Evolutionary conservation across 129 eudicot genomes (phyloP), one percentile per base, ranked within the genome.

Genomic region (Chrysanthemum lavandulifolium): DNA sequence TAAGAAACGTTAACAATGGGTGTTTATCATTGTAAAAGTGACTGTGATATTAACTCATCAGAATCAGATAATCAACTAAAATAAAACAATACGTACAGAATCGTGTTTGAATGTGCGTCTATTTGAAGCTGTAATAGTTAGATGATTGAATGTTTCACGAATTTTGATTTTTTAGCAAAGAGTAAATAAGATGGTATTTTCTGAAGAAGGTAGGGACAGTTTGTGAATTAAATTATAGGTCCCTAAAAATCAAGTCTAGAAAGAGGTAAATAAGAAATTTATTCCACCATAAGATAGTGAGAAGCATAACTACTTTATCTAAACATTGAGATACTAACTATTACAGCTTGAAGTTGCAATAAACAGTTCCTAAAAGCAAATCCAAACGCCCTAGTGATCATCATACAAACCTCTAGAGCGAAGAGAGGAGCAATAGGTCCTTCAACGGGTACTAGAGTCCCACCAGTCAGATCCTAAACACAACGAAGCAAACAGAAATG

Each of bases 391-490:
- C 10, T 48, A 49, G 50, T 61, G 59, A 56, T 40, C 55, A 54
- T 25, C 61, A 67, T 31, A 74, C 86, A 69, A 69, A 88, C 97
- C 98, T 94, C 98, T 48, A 94, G 86, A 56, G 98, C 98, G 75
- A 80, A 94, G n/a, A 94, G 85, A 36, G 96, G 97, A 81, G 93
- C 83, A 70, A 78, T 10, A 59, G 91, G 93, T 68, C 98, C 98
- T 31, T 87, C 96, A 75, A 94, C 98, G 1, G 96, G 93, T 43
- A 94, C 93, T 6, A 94, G 86, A 19, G 82, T 77, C 53, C 98
- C 98, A 21, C 98, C 98, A 58, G 98, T 84, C 81, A 94, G 74
- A 90, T 94, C 98, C 98, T 94, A 67, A 14, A 60, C 27, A 70
- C 21, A 71, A 75, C 0, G 0, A 21, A 25, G 2, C 13, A 13